Conservation (phyloP, 805 yeast genomes). For the Lipomyces spencermartinsiae region DNA sequence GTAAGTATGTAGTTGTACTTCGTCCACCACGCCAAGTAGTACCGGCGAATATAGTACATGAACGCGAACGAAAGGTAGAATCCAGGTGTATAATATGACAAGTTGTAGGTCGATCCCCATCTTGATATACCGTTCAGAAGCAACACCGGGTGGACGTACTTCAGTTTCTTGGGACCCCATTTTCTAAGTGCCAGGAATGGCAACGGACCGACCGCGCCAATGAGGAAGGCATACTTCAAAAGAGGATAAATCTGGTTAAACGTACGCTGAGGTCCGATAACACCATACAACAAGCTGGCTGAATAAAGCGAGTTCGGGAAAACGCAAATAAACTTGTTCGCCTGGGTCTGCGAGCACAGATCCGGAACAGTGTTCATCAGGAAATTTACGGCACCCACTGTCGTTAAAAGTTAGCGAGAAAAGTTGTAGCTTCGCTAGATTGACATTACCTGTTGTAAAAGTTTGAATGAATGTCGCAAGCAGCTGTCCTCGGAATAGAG, state of each 20-base stretch:
- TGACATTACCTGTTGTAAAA: too few species aligned
- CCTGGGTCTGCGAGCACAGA: slow-evolving; percentile 20
- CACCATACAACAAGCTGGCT: slow-evolving; percentile 16
- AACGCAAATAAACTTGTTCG: slow-evolving; percentile 18
- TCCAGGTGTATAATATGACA: slow-evolving; percentile 23
- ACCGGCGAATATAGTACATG: slow-evolving; percentile 61
- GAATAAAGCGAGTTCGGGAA: slow-evolving; percentile 25
- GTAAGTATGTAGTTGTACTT: slow-evolving; percentile 46
- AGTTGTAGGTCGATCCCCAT: slow-evolving; percentile 30
- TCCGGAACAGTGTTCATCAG: slow-evolving; percentile 10
- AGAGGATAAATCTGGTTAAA: slow-evolving; percentile 7
- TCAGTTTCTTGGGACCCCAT: slow-evolving; percentile 13
- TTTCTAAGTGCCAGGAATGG: slow-evolving; percentile 14
- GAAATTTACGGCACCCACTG: slow-evolving; percentile 19
- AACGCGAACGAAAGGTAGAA: slow-evolving; percentile 54
- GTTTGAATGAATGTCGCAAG: slow-evolving; percentile 21
- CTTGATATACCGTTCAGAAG: slow-evolving; percentile 9
- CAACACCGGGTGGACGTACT: slow-evolving; percentile 17
- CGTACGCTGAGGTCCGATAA: slow-evolving; percentile 7
- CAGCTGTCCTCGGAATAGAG: slow-evolving; percentile 49
- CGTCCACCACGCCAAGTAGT: slow-evolving; percentile 73
- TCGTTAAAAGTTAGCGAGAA: too few species aligned
- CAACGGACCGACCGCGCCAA: slow-evolving; percentile 12
- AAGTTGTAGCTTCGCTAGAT: too few species aligned
- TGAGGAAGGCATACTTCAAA: slow-evolving; percentile 10